phyloP scores from a whole-genome alignment of 768 basidiomycete genomes.

The Daedaleopsis sinensis region DNA sequence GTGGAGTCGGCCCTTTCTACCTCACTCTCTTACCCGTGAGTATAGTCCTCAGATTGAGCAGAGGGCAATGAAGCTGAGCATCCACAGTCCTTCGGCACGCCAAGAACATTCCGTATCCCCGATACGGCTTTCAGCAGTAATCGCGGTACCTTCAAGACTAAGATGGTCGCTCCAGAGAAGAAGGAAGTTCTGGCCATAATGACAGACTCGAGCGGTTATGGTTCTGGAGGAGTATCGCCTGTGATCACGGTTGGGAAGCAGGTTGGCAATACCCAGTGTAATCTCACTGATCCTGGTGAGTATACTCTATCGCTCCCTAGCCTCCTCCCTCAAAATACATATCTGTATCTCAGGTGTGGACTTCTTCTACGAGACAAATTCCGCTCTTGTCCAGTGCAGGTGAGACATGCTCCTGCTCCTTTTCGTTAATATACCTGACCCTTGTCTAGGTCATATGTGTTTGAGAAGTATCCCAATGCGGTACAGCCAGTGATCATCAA shows the following conservation, averaged over 20 bases:
- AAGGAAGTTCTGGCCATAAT: conserved; percentile 57
- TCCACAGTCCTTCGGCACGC: conserved; percentile 53
- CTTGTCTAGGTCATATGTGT: conserved; percentile 20
- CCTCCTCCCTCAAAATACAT: background rate
- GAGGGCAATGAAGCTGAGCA: conserved; percentile 7
- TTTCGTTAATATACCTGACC: background rate
- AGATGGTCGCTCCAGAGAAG: conserved; percentile 44
- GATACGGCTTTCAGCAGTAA: conserved; percentile 53
- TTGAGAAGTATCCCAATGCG: conserved; percentile 24
- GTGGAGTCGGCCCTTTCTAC: conserved; percentile 57
- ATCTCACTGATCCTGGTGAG: conserved; percentile 8
- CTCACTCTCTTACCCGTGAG: conserved; percentile 55
- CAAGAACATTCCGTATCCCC: conserved; percentile 58
- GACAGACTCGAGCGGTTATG: conserved; percentile 75
- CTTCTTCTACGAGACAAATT: conserved; percentile 10
- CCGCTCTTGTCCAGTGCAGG: conserved; percentile 18
- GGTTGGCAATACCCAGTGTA: conserved; percentile 6
- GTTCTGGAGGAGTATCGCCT: conserved; percentile 42
- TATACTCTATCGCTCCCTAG: background rate
- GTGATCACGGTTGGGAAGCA: conserved; percentile 6
- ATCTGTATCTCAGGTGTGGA: conserved; percentile 1
- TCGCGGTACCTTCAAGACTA: conserved; percentile 52
- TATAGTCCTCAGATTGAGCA: conserved; percentile 4
- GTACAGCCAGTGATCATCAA: conserved; percentile 30
- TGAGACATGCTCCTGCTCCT: background rate